These are phyloP conservation scores for Endothia cerciana DNA, from an alignment of 2,329 filamentous ascomycete genomes.

Conservation along the genomic window DNA sequence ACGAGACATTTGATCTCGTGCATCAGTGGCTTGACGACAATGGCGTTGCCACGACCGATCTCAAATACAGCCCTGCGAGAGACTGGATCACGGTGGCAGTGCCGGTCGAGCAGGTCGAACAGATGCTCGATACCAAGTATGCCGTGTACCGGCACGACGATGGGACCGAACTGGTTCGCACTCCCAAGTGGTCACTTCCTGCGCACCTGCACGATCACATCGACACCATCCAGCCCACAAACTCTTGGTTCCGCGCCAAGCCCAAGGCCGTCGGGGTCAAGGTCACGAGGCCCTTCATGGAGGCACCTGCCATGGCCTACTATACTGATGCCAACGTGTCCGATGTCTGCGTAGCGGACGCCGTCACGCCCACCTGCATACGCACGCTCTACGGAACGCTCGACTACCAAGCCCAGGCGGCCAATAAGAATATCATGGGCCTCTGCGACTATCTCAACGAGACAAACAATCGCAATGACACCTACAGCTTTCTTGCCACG, in stretches of 20 bases:
- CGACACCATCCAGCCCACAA: constrained; percentile 56
- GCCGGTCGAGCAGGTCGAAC: constrained; percentile 50
- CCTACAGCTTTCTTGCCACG: constrained; percentile 41
- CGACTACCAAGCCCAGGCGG: constrained; percentile 51
- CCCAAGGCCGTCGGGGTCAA: constrained; percentile 37
- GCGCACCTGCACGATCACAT: constrained; percentile 44
- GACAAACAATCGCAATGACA: constrained; percentile 51
- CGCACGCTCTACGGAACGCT: constrained; percentile 52
- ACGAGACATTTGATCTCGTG: constrained; percentile 55
- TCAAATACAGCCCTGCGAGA: constrained; percentile 48
- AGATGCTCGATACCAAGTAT: constrained; percentile 50
- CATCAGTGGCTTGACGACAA: constrained; percentile 60
- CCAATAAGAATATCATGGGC: constrained; percentile 47
- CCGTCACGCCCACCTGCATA: constrained; percentile 51
- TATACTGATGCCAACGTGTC: constrained; percentile 41
- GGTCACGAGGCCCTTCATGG: constrained; percentile 36
- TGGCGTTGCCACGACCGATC: constrained; percentile 45
- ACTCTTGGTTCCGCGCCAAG: constrained; percentile 49
- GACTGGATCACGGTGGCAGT: constrained; percentile 49
- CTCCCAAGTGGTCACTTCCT: constrained; percentile 59
- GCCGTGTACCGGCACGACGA: constrained; percentile 55
- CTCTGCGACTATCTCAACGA: constrained; percentile 52
- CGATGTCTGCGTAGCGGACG: constrained; percentile 51
- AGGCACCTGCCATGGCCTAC: constrained; percentile 34
- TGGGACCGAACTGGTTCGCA: constrained; percentile 54